Base-by-base conservation (phyloP, 2,329 filamentous ascomycete genomes). In the Xylogone sp. region DNA sequence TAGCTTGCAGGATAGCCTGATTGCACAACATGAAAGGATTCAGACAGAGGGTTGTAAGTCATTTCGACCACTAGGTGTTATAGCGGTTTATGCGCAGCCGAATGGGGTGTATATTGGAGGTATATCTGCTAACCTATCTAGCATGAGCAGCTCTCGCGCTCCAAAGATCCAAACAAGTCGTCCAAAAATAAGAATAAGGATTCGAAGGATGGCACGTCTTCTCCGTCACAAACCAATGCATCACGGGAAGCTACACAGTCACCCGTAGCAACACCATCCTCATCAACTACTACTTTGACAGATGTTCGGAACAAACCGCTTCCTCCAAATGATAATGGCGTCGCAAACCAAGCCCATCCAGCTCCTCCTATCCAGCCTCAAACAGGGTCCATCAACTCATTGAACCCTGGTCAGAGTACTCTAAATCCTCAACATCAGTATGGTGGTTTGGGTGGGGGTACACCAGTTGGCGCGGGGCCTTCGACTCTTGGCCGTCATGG, bases 41-140 rank as follows among this genome's bases (percentile, higher is more conserved):
- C 75, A 88, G 91, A 75, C 90, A 96, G 80, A 90, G 89, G 87
- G 91, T 97, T 80, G 91, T 96, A 84, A 81, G 89, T 58, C 61
- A 59, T 61, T 62, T 59, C 55, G 52, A 61, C 64, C 64, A 56
- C 19, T 4, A 45, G 6, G n/a, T 16, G 42, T 10, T 27, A 27
- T 5, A 10, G 24, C 6, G 24, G 10, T 27, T 6, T 27, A 27
- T 27, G 24, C 5, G 10, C 10, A 27, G 24, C n/a, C n/a, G n/a
- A n/a, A n/a, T n/a, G n/a, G n/a, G n/a, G 10, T 27, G 5, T 10
- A 27, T 27, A 27, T 27, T 27, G 24, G 18, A 20, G n/a, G 24
- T 19, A 29, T 43, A 42, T 43, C 19, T 59, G 69, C 75, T 81
- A 74, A 81, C 73, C 62, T 67, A 65, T 69, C 62, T 73, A 85